A percentile compares a stretch with the other conserved stretches of the same genome.
These are phyloP conservation scores for Cyberlindnera veronae DNA, from an alignment of 805 yeast genomes.

Conservation along the genomic window DNA sequence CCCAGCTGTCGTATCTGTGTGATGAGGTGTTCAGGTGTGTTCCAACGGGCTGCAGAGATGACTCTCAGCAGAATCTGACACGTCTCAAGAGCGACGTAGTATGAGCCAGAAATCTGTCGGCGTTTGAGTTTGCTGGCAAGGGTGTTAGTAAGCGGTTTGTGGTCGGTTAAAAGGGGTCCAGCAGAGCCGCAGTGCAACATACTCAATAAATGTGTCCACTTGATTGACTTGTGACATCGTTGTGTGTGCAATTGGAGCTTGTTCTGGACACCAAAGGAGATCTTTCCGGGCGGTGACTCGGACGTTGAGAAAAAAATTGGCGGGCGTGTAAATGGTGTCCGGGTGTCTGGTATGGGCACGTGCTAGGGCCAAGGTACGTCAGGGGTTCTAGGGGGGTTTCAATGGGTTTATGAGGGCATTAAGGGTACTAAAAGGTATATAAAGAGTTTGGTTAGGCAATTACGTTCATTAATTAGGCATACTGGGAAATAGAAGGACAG, in stretches of 20 bases:
- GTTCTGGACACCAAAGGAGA: not conserved
- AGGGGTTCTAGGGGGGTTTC: too few relatives aligned
- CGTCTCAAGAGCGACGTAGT: slow-evolving; percentile 78
- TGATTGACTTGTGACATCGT: slow-evolving; percentile 25
- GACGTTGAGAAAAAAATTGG: slow-evolving; percentile 1
- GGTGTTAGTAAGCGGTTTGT: slow-evolving; percentile 4
- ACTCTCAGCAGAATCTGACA: slow-evolving; percentile 85
- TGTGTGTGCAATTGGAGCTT: not conserved
- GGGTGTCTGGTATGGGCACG: slow-evolving; percentile 1
- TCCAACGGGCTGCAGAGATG: slow-evolving; percentile 87
- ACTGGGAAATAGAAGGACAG: too few relatives aligned
- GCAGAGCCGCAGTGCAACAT: slow-evolving; percentile 7
- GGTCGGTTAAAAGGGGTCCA: not conserved
- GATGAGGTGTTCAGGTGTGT: slow-evolving; percentile 68
- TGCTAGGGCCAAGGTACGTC: too few relatives aligned
- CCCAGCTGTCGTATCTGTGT: slow-evolving; percentile 74
- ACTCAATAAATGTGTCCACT: slow-evolving; percentile 42
- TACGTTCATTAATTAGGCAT: too few relatives aligned
- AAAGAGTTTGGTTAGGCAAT: too few relatives aligned
- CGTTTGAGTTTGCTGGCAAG: slow-evolving; percentile 57
- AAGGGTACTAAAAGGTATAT: too few relatives aligned
- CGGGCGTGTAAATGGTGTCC: not conserved
- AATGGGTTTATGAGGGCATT: too few relatives aligned
- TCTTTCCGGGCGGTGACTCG: slow-evolving; percentile 1
- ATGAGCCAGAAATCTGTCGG: slow-evolving; percentile 79